These are phyloP conservation scores for Umbelopsis sp. DNA, from an alignment of 192 early-diverging fungal species.

Conservation along the genomic window DNA sequence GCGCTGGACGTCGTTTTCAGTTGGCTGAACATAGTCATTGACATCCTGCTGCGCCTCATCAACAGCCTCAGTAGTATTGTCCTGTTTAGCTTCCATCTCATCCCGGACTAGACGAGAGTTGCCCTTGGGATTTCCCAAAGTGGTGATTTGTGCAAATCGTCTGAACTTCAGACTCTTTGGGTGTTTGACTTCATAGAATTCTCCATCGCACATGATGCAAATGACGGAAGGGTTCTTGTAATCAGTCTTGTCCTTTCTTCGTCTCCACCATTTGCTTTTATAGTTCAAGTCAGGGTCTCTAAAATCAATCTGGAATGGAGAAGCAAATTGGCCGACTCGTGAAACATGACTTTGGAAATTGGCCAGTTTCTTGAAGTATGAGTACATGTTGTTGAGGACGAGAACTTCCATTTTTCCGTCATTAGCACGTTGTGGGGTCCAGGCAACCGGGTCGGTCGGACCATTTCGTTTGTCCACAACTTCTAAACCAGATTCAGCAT, in stretches of 20 bases:
- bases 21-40: slow-evolving; percentile 6
- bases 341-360: slow-evolving; percentile 53
- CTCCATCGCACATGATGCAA: slow-evolving; percentile 78
- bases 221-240: slow-evolving; percentile 48
- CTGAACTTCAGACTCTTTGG: slow-evolving; percentile 61
- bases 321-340: slow-evolving; percentile 69
- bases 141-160: slow-evolving; percentile 69
- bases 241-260: slow-evolving; percentile 23
- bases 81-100: slow-evolving; percentile 16
- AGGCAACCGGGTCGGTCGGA: slow-evolving; percentile 54
- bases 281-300: slow-evolving; percentile 43
- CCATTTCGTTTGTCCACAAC: slow-evolving; percentile 49
- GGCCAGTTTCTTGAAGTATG: slow-evolving; percentile 67
- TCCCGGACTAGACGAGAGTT: slow-evolving; percentile 33
- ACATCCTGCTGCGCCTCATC: slow-evolving; percentile 1
- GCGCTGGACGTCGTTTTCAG: not conserved
- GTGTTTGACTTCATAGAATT: slow-evolving; percentile 70
- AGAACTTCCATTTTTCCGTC: slow-evolving; percentile 73
- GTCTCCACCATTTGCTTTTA: slow-evolving; percentile 22
- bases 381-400: slow-evolving; percentile 58
- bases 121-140: slow-evolving; percentile 46
- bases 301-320: slow-evolving; percentile 60
- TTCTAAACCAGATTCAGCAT: slow-evolving; percentile 44
- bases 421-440: slow-evolving; percentile 70
- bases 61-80: not conserved